phyloP scores from a whole-genome alignment of 2,329 filamentous ascomycete species.

The Cladophialophora carrionii region DNA sequence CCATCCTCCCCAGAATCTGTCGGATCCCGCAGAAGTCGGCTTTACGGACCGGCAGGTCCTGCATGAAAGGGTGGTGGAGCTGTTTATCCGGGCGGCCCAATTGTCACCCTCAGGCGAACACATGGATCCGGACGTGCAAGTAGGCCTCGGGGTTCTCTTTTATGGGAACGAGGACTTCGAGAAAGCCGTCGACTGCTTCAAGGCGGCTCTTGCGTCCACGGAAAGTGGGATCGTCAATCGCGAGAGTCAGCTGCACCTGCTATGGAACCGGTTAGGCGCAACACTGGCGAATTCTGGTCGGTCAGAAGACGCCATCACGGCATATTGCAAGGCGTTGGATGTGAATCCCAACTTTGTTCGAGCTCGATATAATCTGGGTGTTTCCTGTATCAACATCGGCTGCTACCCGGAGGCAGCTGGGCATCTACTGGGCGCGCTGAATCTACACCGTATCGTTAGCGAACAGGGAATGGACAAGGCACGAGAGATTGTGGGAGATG shows the following conservation, averaged over 20 bases:
- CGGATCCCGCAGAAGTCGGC: constrained; percentile 74
- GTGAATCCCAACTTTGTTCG: constrained; percentile 96
- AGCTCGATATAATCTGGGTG: constrained; percentile 93
- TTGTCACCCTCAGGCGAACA: constrained; percentile 88
- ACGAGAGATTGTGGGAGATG: constrained; percentile 73
- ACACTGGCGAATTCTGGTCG: constrained; percentile 94
- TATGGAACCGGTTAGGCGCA: constrained; percentile 96
- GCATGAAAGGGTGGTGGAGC: constrained; percentile 84
- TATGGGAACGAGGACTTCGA: constrained; percentile 98
- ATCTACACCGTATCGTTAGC: constrained; percentile 95
- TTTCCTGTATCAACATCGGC: constrained; percentile 95
- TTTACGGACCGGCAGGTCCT: constrained; percentile 91
- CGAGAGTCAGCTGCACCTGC: constrained; percentile 81
- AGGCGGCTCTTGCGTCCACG: constrained; percentile 80
- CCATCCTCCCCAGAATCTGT: constrained; percentile 71
- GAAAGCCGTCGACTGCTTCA: constrained; percentile 98
- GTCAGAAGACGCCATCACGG: constrained; percentile 92
- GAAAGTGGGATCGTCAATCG: constrained; percentile 84
- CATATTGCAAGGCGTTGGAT: constrained; percentile 88
- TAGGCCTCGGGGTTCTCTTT: constrained; percentile 93
- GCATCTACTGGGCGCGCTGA: constrained; percentile 86
- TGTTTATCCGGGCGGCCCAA: constrained; percentile 91
- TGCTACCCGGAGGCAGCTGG: constrained; percentile 91
- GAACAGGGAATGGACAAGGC: constrained; percentile 80
- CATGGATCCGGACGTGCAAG: constrained; percentile 98